Evolutionary conservation across 331 rosid species (phyloP), one percentile per base, ranked within the genome.

Genomic region (Pyrus hybrid): DNA sequence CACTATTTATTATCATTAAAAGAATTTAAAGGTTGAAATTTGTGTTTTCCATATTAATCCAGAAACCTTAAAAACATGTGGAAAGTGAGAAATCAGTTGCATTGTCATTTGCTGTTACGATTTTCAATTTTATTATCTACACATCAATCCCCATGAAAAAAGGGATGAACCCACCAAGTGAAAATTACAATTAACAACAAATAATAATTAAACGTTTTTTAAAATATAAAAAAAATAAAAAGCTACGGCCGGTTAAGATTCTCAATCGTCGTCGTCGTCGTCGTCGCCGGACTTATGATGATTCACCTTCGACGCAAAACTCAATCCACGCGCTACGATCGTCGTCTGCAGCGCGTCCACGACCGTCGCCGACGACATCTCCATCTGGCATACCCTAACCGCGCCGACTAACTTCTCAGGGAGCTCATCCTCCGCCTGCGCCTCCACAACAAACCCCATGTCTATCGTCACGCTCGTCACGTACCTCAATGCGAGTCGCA

Each of bases 371-470:
- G 97, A 84, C 13, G 89, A 75, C 96, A 93, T 91, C 73, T 93
- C 92, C 91, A 91, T 89, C 86, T 93, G 97, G 77, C 88, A 87
- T 28, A 93, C 85, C 90, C 98, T 86, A 41, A 91, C 88, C 1
- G 97, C 96, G 3, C 98, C 98, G 20, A 91, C 63, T 32, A 93
- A 76, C 22, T 72, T 85, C 80, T 93, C 98, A 41, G 98, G 98
- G 53, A 93, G 67, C 86, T 93, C 98, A 54, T 88, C 96, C 81
- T 91, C 91, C 17, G 91, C 64, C 78, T 88, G 97, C 28, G 92
- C 91, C 76, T 93, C 98, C 80, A 91, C 96, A 28, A 93, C 80
- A 49, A 93, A 93, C 20, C 98, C 97, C 96, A 93, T 91, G 54
- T 93, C 96, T 70, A 91, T 86, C 20, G 91, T 83, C 12, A 93